These are phyloP conservation scores for Isoetes engelmannii DNA, from an alignment of 83 land plant genomes.

Conservation along the genomic window DNA sequence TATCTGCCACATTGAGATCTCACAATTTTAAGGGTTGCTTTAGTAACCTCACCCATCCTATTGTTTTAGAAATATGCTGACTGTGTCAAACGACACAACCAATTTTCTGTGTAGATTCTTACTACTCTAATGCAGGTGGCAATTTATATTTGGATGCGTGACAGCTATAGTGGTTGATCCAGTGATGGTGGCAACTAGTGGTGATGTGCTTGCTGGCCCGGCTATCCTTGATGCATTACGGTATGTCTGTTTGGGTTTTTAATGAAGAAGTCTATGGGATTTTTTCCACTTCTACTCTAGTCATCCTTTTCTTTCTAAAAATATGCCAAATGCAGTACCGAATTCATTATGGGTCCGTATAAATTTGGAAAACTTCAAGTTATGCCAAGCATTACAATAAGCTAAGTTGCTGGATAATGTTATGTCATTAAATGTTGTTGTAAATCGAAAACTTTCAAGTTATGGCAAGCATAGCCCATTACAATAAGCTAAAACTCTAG, in stretches of 20 bases:
- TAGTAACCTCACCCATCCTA: neutral
- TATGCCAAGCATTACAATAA: neutral
- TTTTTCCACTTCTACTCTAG: no score
- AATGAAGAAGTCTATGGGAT: no score
- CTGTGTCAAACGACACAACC: neutral
- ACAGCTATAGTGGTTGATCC: conserved; percentile 95
- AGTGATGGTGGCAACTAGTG: conserved; percentile 93
- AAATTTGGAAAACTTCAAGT: neutral
- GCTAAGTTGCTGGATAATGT: neutral
- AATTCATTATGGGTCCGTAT: neutral
- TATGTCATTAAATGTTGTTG: no score
- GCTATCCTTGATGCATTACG: conserved; percentile 48
- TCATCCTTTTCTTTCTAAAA: no score
- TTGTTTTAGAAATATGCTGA: neutral
- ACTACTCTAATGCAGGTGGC: neutral
- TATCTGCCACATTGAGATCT: conserved; percentile 40
- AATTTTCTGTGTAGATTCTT: neutral
- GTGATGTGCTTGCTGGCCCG: conserved; percentile 69
- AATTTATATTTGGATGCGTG: conserved; percentile 10
- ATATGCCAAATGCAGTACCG: neutral
- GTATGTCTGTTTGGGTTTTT: conserved; percentile 28
- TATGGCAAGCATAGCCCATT: no score
- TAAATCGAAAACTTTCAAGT: no score
- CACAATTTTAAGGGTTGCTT: conserved; percentile 68
- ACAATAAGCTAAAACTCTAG: no score